These are phyloP conservation scores for Sonneratia caseolaris DNA, from an alignment of 345 rosid genomes.

Conservation along the genomic window DNA sequence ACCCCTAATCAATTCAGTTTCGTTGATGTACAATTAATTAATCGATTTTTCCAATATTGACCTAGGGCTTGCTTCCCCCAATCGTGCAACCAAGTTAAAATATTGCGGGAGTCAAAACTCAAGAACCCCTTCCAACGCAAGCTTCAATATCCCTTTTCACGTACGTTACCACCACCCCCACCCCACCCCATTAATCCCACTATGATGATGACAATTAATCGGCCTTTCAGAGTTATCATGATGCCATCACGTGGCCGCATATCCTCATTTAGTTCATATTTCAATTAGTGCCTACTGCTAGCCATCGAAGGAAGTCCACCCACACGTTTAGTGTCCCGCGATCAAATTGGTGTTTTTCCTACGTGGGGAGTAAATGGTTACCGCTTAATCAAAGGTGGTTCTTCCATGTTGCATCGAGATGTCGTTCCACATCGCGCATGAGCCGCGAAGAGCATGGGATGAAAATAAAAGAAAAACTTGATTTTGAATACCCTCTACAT, in stretches of 20 bases:
- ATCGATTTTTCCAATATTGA: constrained; percentile 1
- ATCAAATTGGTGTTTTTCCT: too few species aligned
- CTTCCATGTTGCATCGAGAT: too few species aligned
- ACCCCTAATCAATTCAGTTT: neutral
- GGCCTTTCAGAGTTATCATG: too few species aligned
- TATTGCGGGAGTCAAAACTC: constrained; percentile 18
- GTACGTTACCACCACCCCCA: constrained; percentile 25
- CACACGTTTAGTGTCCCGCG: too few species aligned
- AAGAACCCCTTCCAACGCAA: constrained; percentile 26
- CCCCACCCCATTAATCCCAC: constrained; percentile 16
- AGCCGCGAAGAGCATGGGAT: too few species aligned
- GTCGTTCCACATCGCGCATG: too few species aligned
- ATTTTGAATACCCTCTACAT: too few species aligned
- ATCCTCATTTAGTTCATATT: neutral
- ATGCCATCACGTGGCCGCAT: neutral
- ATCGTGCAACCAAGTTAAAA: constrained; percentile 13
- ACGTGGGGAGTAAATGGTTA: too few species aligned
- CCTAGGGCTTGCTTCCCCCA: constrained; percentile 14
- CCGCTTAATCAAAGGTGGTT: too few species aligned
- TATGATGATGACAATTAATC: neutral
- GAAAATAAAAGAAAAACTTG: too few species aligned
- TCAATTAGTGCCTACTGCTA: neutral
- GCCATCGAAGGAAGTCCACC: too few species aligned
- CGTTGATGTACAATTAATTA: neutral
- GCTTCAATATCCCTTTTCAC: constrained; percentile 36